These are phyloP conservation scores for Rhodosporidiobolus sp. DNA, from an alignment of 768 basidiomycete species.

Conservation along the genomic window DNA sequence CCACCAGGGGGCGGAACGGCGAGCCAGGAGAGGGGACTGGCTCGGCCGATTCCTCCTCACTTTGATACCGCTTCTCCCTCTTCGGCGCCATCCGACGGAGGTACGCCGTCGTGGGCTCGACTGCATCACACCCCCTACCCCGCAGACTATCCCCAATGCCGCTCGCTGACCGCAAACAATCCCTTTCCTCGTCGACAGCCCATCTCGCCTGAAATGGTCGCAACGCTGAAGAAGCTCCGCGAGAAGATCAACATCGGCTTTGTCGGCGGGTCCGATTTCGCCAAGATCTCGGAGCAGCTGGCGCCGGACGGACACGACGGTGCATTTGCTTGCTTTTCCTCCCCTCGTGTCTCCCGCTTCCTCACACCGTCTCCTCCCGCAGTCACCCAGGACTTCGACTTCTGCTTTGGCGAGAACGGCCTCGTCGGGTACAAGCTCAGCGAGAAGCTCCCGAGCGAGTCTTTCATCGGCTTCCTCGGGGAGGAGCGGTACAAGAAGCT, in stretches of 20 bases:
- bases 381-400: slow-evolving; percentile 84
- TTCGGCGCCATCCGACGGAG: too few relatives aligned
- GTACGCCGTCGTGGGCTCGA: too few relatives aligned
- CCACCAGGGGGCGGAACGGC: too few relatives aligned
- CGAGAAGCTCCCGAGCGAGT: slow-evolving; percentile 67
- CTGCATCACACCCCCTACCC: too few relatives aligned
- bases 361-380: background rate
- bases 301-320: slow-evolving; percentile 58
- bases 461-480: slow-evolving; percentile 83
- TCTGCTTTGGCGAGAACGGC: slow-evolving; percentile 90
- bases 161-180: too few relatives aligned
- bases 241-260: slow-evolving; percentile 78
- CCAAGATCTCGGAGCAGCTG: slow-evolving; percentile 86
- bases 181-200: too few relatives aligned
- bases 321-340: slow-evolving; percentile 46
- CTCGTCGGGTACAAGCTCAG: slow-evolving; percentile 82
- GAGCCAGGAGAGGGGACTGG: too few relatives aligned
- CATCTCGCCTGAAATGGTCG: slow-evolving; percentile 63
- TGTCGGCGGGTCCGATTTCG: slow-evolving; percentile 86
- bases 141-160: too few relatives aligned
- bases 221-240: slow-evolving; percentile 64
- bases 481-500: slow-evolving; percentile 89
- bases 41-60: too few relatives aligned
- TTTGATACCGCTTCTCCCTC: too few relatives aligned
- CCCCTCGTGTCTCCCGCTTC: background rate